Base-by-base conservation (phyloP, 1,139 yeast genomes). In the Hansenula sp. region DNA sequence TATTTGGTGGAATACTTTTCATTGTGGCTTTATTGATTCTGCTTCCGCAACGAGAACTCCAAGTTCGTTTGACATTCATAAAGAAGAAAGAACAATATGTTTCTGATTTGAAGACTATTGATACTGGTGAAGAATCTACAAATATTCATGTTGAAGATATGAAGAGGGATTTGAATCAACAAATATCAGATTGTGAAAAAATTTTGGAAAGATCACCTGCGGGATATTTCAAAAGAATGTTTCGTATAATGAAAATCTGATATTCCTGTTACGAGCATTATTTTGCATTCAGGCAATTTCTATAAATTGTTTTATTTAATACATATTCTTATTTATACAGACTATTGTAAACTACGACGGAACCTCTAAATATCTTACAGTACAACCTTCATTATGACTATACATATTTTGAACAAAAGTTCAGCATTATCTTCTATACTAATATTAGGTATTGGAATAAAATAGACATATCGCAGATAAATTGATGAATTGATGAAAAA, bases 1-100 rank as follows among this genome's bases (percentile, higher is more conserved):
- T 81, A 1, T 77, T 80, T 52, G 74, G 78, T 13, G 86, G 84
- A 2, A 54, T 67, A 25, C 62, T 74, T 38, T 74, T 74, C 48
- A 47, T 74, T 15, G 36, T 19, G 1, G 37, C 44, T 4, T 12
- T 34, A 4, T 3, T 47, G 3, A 33, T 38, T 3, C 24, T 47
- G 7, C 5, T 41, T 3, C 49, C 44, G 4, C 33, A 40, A 17
- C 40, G 49, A 39, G 47, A 47, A 33, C 28, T 6, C 8, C 25
- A 29, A 28, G 38, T 36, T 12, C n/a, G 27, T 2, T 6, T 27
- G 17, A 2, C 4, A 2, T 34, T 3, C 24, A 33, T 15, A 37
- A 31, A n/a, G 34, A 33, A 17, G 29, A 17, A 16, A 4, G 18
- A n/a, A 8, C 27, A 36, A n/a, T 18, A 8, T 11, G 5, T 13